Percentiles rank a stretch among this genome's conserved stretches.
Conservation (phyloP, 1,284 basidiomycete species). For the Boletus smithii region DNA sequence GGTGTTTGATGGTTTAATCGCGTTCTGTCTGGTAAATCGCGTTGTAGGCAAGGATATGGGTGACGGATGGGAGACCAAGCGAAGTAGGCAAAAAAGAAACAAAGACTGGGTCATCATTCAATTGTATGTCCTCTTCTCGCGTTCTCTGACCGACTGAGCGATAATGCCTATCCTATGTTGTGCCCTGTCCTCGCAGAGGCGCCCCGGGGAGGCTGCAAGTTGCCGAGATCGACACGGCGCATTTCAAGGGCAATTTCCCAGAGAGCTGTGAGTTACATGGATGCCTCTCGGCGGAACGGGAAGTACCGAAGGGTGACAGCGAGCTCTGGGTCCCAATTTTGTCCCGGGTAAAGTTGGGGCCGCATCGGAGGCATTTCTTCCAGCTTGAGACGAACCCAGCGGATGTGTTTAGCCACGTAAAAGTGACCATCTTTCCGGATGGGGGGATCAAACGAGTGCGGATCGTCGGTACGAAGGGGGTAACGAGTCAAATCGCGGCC, state of each 20-base stretch:
- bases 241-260: slow-evolving; percentile 97
- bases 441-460: slow-evolving; percentile 93
- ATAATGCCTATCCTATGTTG: no score
- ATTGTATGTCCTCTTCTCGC: slow-evolving; percentile 52
- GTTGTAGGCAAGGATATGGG: slow-evolving; percentile 81
- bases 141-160: slow-evolving; percentile 4
- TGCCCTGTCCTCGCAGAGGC: slow-evolving; percentile 47
- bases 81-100: slow-evolving; percentile 76
- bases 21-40: not conserved
- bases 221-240: slow-evolving; percentile 89
- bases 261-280: slow-evolving; percentile 85
- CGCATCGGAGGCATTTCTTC: slow-evolving; percentile 89
- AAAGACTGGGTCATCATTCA: slow-evolving; percentile 91
- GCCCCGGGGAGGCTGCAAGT: slow-evolving; percentile 69
- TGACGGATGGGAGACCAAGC: slow-evolving; percentile 97
- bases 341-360: slow-evolving; percentile 76
- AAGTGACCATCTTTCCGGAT: slow-evolving; percentile 89
- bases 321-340: slow-evolving; percentile 76
- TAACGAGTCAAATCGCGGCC: slow-evolving; percentile 10
- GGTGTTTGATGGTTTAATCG: not conserved
- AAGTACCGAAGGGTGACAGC: slow-evolving; percentile 39
- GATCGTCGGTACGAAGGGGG: slow-evolving; percentile 67
- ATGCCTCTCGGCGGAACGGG: slow-evolving; percentile 41
- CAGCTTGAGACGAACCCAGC: slow-evolving; percentile 65
- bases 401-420: slow-evolving; percentile 76